These are phyloP conservation scores for Entomortierella chlamydospora DNA, from an alignment of 192 early-diverging fungal genomes.

Conservation along the genomic window DNA sequence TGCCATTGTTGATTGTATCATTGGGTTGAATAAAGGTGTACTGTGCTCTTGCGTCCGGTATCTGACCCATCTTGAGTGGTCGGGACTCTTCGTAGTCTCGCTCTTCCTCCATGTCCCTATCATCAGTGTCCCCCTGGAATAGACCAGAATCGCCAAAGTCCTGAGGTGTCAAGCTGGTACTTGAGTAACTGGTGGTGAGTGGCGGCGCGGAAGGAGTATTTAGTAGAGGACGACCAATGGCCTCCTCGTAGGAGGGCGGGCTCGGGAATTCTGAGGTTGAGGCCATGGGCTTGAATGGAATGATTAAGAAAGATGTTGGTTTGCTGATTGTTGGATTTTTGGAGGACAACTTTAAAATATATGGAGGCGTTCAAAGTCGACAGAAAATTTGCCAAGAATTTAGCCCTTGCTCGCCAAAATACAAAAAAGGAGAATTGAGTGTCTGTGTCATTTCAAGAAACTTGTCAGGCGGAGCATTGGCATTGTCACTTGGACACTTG, in stretches of 20 bases:
- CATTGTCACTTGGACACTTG: too few relatives aligned
- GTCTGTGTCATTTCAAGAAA: too few relatives aligned
- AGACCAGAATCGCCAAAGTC: neutral
- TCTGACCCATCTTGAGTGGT: slow-evolving; percentile 33
- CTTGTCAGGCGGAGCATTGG: too few relatives aligned
- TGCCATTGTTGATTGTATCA: slow-evolving; percentile 7
- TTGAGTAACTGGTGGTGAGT: neutral
- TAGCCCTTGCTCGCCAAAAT: too few relatives aligned
- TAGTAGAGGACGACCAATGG: slow-evolving; percentile 11
- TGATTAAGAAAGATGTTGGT: too few relatives aligned
- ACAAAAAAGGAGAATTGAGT: too few relatives aligned
- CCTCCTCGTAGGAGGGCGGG: slow-evolving; percentile 33
- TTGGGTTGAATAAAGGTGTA: slow-evolving; percentile 47
- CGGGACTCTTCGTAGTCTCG: slow-evolving; percentile 44
- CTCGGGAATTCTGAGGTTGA: neutral
- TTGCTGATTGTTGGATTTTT: too few relatives aligned
- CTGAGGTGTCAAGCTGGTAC: slow-evolving; percentile 2
- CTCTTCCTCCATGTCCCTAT: slow-evolving; percentile 17
- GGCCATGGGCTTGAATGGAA: neutral
- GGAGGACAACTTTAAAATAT: too few relatives aligned
- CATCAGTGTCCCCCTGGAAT: neutral
- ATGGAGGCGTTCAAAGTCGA: neutral
- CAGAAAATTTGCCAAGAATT: neutral
- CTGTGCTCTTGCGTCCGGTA: slow-evolving; percentile 26
- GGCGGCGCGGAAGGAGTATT: neutral